phyloP scores from a whole-genome alignment of 345 rosid genomes.

The Limnanthes douglasii region DNA sequence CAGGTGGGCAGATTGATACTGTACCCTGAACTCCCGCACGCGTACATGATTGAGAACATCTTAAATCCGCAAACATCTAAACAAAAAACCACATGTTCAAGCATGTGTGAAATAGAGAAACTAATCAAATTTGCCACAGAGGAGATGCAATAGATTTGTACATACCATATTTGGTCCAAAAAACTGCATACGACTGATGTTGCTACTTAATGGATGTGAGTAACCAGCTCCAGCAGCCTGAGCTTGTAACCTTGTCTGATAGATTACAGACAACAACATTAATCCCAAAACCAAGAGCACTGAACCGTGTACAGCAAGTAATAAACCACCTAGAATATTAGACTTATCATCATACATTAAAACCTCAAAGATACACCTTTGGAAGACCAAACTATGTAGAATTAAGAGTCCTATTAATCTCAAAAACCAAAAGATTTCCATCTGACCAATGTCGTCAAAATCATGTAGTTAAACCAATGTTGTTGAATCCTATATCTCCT shows the following conservation, averaged over 20 bases:
- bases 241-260: constrained; percentile 86
- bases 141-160: neutral
- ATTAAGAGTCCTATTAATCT: too few relatives aligned
- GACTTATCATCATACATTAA: too few relatives aligned
- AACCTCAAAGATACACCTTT: too few relatives aligned
- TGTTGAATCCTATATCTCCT: too few relatives aligned
- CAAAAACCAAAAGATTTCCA: neutral
- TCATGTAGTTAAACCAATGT: too few relatives aligned
- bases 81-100: constrained; percentile 6
- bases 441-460: too few relatives aligned
- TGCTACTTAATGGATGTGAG: constrained; percentile 81
- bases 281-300: too few relatives aligned
- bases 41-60: constrained; percentile 87
- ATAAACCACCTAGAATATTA: too few relatives aligned
- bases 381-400: too few relatives aligned
- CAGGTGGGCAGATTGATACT: constrained; percentile 92
- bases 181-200: constrained; percentile 69
- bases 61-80: constrained; percentile 88
- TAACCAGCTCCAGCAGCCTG: constrained; percentile 93
- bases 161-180: constrained; percentile 90
- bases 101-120: neutral
- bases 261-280: neutral
- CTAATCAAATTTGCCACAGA: neutral
- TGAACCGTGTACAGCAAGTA: too few relatives aligned
- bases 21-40: constrained; percentile 99